Evolutionary conservation across 2,329 filamentous ascomycete species (phyloP).

Genomic region (Dendrostoma leiphaemia): DNA sequence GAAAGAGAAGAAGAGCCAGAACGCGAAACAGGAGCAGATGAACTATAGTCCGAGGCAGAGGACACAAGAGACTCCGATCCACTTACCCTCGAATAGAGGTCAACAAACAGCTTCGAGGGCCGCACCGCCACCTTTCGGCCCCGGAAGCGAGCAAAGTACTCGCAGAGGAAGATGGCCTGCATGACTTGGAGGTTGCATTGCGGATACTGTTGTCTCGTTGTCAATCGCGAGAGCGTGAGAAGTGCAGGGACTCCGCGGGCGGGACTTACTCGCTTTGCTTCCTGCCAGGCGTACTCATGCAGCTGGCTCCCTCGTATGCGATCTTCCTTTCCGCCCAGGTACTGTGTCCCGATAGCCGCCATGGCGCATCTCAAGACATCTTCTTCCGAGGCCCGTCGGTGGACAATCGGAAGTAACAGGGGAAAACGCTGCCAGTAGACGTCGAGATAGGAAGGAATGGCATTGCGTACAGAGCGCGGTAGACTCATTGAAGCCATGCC

Average conservation of each 20-base stretch:
- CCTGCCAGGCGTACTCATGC: constrained; percentile 50
- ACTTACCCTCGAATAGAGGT: constrained; percentile 55
- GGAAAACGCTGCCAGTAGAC: constrained; percentile 54
- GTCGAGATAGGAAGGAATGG: constrained; percentile 49
- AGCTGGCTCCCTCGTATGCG: constrained; percentile 48
- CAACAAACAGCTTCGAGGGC: constrained; percentile 48
- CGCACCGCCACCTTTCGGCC: constrained; percentile 47
- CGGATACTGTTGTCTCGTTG: constrained; percentile 36
- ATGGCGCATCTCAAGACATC: constrained; percentile 52
- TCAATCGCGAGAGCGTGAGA: no score
- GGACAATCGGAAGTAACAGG: constrained; percentile 47
- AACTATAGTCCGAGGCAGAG: constrained; percentile 29
- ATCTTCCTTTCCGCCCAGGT: constrained; percentile 45
- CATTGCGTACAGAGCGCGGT: constrained; percentile 35
- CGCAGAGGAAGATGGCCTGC: constrained; percentile 54
- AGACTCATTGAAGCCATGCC: constrained; percentile 32
- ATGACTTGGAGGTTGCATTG: constrained; percentile 49
- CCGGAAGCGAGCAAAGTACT: constrained; percentile 54
- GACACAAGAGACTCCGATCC: constrained; percentile 26
- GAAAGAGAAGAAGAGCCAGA: constrained; percentile 24
- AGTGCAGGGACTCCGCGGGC: no score
- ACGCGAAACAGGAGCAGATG: constrained; percentile 22
- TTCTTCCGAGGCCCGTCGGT: constrained; percentile 44
- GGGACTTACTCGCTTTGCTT: constrained; percentile 47
- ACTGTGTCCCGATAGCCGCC: constrained; percentile 56